These are phyloP conservation scores for Malus hybrid DNA, from an alignment of 331 rosid species.

Conservation along the genomic window DNA sequence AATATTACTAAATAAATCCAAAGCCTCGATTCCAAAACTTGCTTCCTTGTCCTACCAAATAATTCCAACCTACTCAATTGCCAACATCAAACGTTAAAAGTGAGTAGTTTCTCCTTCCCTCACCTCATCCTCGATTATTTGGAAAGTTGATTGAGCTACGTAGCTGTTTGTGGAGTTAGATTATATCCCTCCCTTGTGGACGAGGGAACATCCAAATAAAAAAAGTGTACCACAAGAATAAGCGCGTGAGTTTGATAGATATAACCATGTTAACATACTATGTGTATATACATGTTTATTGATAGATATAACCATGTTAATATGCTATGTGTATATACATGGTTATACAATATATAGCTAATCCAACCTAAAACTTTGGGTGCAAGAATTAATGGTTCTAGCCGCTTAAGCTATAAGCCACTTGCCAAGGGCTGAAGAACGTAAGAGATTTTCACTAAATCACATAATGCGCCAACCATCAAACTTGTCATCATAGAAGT, in stretches of 20 bases:
- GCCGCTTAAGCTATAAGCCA: background rate
- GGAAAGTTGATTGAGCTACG: background rate
- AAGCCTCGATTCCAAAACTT: constrained; percentile 14
- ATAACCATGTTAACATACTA: too few species aligned
- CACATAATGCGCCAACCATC: background rate
- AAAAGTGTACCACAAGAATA: too few species aligned
- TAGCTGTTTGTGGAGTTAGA: background rate
- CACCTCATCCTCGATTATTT: too few species aligned
- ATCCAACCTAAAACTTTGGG: background rate
- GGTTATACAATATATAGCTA: too few species aligned
- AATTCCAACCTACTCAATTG: background rate
- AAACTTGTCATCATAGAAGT: too few species aligned
- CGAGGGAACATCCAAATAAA: too few species aligned
- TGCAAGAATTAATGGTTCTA: background rate
- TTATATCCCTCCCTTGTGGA: too few species aligned
- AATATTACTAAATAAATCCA: constrained; percentile 1
- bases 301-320: too few species aligned
- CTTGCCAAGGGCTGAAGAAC: background rate
- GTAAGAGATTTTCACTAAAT: background rate
- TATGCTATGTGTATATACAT: too few species aligned
- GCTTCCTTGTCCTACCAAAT: background rate
- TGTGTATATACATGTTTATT: too few species aligned
- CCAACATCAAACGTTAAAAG: background rate
- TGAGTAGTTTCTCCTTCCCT: too few species aligned
- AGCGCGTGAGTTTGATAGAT: too few species aligned